phyloP scores from a whole-genome alignment of 805 yeast species.

The Saccharomycopsis capsularis region DNA sequence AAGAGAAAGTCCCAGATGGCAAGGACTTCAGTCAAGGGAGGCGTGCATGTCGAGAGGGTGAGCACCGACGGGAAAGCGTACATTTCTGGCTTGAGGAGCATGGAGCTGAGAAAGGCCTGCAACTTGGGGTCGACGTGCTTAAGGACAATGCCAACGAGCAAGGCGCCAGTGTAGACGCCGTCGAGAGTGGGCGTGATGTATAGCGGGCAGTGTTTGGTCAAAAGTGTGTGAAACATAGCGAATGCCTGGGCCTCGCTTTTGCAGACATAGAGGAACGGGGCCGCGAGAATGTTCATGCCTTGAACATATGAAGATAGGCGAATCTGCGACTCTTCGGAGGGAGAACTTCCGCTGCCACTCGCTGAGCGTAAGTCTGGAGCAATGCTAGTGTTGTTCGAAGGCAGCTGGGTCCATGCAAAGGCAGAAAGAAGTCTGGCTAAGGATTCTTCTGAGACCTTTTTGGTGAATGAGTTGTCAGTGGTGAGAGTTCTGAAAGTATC shows the following conservation, averaged over 20 bases:
- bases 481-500: slow-evolving; percentile 83
- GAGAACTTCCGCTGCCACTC: slow-evolving; percentile 16
- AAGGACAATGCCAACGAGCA: slow-evolving; percentile 66
- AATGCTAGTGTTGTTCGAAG: neutral
- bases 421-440: slow-evolving; percentile 64
- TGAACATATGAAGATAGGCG: slow-evolving; percentile 64
- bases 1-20: slow-evolving; percentile 85
- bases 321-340: slow-evolving; percentile 21
- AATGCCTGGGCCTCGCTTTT: slow-evolving; percentile 84
- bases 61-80: slow-evolving; percentile 81
- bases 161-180: slow-evolving; percentile 73
- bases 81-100: slow-evolving; percentile 70
- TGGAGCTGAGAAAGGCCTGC: slow-evolving; percentile 49
- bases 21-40: slow-evolving; percentile 68
- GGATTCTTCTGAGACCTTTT: slow-evolving; percentile 60
- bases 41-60: slow-evolving; percentile 84
- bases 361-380: too few relatives aligned
- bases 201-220: slow-evolving; percentile 62
- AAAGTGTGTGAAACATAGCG: slow-evolving; percentile 55
- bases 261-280: slow-evolving; percentile 72
- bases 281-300: slow-evolving; percentile 82
- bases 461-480: slow-evolving; percentile 59
- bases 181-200: slow-evolving; percentile 70
- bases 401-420: slow-evolving; percentile 47
- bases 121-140: slow-evolving; percentile 68